Evolutionary conservation across 306 rosid genomes (phyloP).

Genomic region (Prunus kanzakura): DNA sequence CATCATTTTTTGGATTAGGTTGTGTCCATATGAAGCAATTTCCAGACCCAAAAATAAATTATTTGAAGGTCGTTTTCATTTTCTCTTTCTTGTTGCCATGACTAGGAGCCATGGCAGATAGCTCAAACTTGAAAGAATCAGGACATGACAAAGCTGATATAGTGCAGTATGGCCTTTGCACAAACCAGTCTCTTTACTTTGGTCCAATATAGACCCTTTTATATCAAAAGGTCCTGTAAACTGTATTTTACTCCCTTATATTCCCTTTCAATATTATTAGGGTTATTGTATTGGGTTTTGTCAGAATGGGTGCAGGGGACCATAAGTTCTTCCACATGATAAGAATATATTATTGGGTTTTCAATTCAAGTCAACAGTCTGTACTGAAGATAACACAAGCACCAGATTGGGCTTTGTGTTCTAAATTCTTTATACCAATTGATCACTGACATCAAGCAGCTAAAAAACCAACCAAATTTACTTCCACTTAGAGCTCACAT

Average conservation of each 20-base stretch:
- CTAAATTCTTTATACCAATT: no score
- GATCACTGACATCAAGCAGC: not conserved
- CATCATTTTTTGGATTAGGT: no score
- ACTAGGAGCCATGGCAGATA: not conserved
- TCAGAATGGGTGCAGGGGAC: not conserved
- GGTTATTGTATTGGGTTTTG: not conserved
- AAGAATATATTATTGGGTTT: no score
- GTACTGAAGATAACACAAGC: not conserved
- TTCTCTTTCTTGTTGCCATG: not conserved
- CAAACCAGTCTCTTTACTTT: no score
- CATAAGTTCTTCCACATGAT: not conserved
- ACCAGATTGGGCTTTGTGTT: not conserved
- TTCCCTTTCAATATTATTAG: not conserved
- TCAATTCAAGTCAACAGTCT: not conserved
- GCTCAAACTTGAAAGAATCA: not conserved
- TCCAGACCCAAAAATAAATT: no score
- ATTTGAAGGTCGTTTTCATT: not conserved
- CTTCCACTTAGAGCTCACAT: not conserved
- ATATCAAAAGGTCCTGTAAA: not conserved
- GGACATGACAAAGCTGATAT: not conserved
- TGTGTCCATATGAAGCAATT: no score
- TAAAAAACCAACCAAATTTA: slow-evolving; percentile 3
- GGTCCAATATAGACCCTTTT: no score
- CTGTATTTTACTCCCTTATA: not conserved
- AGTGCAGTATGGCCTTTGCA: not conserved